Conservation (phyloP, 371 early-diverging fungal genomes). For the Actinomortierella wolfii region DNA sequence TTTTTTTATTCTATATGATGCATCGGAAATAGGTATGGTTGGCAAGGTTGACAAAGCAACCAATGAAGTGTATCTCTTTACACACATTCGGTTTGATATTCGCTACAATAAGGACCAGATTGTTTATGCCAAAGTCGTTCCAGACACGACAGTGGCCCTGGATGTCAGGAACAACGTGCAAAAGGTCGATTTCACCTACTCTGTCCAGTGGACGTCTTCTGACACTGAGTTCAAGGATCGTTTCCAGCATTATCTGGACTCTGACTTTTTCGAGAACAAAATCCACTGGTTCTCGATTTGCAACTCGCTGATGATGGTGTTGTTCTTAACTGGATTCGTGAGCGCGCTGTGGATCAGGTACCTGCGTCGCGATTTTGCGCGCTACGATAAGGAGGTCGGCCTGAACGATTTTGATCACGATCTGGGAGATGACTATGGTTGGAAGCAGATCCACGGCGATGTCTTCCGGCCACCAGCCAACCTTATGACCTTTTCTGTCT, state of each 20-base stretch:
- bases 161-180: constrained; percentile 24
- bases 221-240: constrained; percentile 62
- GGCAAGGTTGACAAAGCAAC: constrained; percentile 46
- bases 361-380: constrained; percentile 77
- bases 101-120: constrained; percentile 70
- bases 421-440: constrained; percentile 87
- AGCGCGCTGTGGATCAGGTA: constrained; percentile 67
- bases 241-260: constrained; percentile 72
- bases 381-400: constrained; percentile 81
- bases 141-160: constrained; percentile 49
- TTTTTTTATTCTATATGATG: too few relatives aligned
- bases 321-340: constrained; percentile 80
- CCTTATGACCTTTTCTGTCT: constrained; percentile 69
- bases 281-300: constrained; percentile 89
- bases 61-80: constrained; percentile 52
- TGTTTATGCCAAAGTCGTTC: constrained; percentile 54
- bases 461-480: constrained; percentile 82
- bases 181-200: constrained; percentile 73
- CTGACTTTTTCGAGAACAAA: constrained; percentile 73
- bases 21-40: constrained; percentile 38
- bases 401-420: constrained; percentile 80
- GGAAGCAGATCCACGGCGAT: constrained; percentile 91
- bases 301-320: constrained; percentile 85
- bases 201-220: constrained; percentile 69
- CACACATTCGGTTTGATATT: constrained; percentile 65